Base-by-base conservation (phyloP, 2,329 filamentous ascomycete genomes). In the Dissoconium aciculare region DNA sequence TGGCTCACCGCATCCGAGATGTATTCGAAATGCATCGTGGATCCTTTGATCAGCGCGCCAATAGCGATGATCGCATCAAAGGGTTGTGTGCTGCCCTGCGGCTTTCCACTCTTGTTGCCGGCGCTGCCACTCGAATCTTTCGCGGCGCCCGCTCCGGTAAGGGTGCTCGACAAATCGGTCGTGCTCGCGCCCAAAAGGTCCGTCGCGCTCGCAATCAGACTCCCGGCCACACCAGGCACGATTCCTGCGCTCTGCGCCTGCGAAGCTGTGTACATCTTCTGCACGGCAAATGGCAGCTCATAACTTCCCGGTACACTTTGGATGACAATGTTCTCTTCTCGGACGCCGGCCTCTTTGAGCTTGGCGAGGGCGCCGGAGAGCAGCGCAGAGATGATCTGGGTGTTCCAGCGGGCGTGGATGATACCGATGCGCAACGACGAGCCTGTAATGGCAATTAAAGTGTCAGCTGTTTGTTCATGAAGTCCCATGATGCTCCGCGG, bases 21-120 rank as follows among this genome's bases (percentile, higher is more conserved):
- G 62, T 98, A 95, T 61, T 98, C 89, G 51, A 98, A 98, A 61
- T 98, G 89, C 84, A 94, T 94, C 5, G 89, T 95, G 60, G 92
- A 81, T 55, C 89, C 89, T 65, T 98, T 98, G 63, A 98, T 94
- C 38, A 98, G 71, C 34, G 93, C 85, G 33, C 89, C 89, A 44
- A 98, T 80, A 31, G 89, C 84, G 43, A 98, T 85, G 41, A 98
- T 74, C 39, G 89, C 89, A 53, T 95, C 87, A 49, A 95, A 95
- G 12, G 83, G 72, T 29, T 33, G 64, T 60, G 35, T 68, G 23
- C 47, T 54, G 28, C 21, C 13, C 27, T 27, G 12, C 35, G 24
- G 19, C 26, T 28, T 17, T 31, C 26, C 17, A 14, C 28, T 26
- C 17, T 30, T 24, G 26, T 8, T 19, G 24, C 24, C 13, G 26